Evolutionary conservation across 108 stramenopile genomes (phyloP), one percentile per base, ranked within the genome.

Genomic region (Cyclotella cryptica): DNA sequence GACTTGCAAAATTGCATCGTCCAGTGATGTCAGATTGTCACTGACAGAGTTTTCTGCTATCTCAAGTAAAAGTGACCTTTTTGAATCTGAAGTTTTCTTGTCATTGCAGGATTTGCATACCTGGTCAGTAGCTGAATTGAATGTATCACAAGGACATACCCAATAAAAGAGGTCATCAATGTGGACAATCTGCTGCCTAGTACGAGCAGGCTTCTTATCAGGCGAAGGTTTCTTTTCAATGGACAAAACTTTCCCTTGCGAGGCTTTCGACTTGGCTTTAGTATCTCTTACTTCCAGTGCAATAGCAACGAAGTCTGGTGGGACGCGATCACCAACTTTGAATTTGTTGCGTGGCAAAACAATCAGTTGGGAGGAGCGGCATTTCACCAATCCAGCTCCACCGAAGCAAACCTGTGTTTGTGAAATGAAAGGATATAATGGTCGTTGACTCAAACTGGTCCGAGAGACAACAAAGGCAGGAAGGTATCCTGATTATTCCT

Each of bases 101-200:
- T 13, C 6, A 14, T 61, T 43, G 24, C 81, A 83, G 19, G 51
- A 74, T 3, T 44, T 47, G 35, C 81, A 83, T 15, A 44, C 10
- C 14, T 26, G 30, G 18, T 59, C 24, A 52, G 28, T 21, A 19
- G 26, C 39, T 40, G 61, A 49, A 47, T 83, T 83, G 42, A 61
- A 41, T 28, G 57, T 41, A 10, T 67, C 15, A 27, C 81, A 83
- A 21, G 70, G 14, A 67, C 81, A 83, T 45, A 27, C 28, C 81
- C 81, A 83, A 60, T 71, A 82, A 46, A 78, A 78, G n/a, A 82
- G 63, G 45, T 66, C 24, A 14, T 78, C 77, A 39, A 66, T 24
- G 46, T 58, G 41, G 51, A 70, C 39, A 49, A 24, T 53, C 39
- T 44, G 19, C 30, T 47, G 65, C 22, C 45, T 45, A 17, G 1